These are phyloP conservation scores for Dichotomocladium elegans DNA, from an alignment of 371 early-diverging fungal genomes.

Conservation along the genomic window DNA sequence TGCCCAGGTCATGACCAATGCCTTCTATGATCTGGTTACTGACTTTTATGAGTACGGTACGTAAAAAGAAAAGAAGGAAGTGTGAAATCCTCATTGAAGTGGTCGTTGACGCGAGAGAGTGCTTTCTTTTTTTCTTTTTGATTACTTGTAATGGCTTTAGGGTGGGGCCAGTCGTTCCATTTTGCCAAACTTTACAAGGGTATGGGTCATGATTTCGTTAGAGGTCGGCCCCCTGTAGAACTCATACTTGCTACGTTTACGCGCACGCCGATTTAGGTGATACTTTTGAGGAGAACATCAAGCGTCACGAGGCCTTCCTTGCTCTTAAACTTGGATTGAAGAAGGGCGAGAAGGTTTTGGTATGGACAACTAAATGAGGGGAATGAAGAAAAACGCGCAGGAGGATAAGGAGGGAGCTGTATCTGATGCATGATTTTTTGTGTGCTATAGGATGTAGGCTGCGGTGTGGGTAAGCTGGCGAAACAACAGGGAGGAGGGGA, in stretches of 20 bases:
- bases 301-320: constrained; percentile 74
- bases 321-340: constrained; percentile 62
- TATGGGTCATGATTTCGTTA: background rate
- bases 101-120: too few relatives aligned
- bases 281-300: constrained; percentile 63
- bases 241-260: too few relatives aligned
- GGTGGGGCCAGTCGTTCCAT: constrained; percentile 82
- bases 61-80: background rate
- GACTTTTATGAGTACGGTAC: constrained; percentile 65
- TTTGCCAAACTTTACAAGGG: constrained; percentile 58
- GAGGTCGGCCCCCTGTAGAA: background rate
- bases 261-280: constrained; percentile 57
- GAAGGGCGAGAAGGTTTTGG: constrained; percentile 60
- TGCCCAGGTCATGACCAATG: constrained; percentile 60
- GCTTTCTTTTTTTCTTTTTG: too few relatives aligned
- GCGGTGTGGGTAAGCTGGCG: constrained; percentile 73
- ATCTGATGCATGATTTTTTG: background rate
- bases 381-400: background rate
- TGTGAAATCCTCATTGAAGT: too few relatives aligned
- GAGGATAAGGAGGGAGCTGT: background rate
- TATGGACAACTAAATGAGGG: constrained; percentile 8
- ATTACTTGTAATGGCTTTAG: too few relatives aligned
- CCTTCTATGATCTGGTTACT: constrained; percentile 61
- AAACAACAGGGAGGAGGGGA: background rate
- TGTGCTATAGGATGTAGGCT: constrained; percentile 60